Percentiles rank a stretch among this genome's conserved stretches.
phyloP scores from a whole-genome alignment of 2,329 filamentous ascomycete genomes.

The Endoconidiophora polonica region DNA sequence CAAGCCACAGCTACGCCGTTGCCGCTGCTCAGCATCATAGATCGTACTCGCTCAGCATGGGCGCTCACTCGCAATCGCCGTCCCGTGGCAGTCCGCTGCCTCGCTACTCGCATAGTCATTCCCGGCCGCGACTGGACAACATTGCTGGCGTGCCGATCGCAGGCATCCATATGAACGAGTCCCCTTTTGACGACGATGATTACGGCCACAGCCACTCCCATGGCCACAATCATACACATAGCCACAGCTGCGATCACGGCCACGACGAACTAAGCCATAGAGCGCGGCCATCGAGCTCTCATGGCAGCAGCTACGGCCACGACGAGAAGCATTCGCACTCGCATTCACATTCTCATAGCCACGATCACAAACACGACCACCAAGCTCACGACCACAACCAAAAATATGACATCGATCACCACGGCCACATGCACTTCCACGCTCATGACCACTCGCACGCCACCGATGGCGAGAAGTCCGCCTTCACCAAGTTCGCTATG shows the following conservation, averaged over 20 bases:
- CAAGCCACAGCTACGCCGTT: background rate
- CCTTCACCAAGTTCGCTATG: constrained; percentile 58
- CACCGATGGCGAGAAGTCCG: constrained; percentile 28
- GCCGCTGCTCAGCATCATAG: background rate
- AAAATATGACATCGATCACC: constrained; percentile 15
- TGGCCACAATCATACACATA: constrained; percentile 13
- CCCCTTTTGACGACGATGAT: background rate
- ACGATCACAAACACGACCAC: constrained; percentile 18
- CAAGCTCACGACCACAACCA: constrained; percentile 18
- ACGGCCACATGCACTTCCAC: constrained; percentile 18
- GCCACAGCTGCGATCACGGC: constrained; percentile 15
- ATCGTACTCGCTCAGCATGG: constrained; percentile 6
- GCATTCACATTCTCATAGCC: constrained; percentile 18
- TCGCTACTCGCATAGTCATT: background rate
- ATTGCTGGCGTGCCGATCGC: background rate
- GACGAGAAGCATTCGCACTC: background rate
- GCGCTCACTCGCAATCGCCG: constrained; percentile 7
- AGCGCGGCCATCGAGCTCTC: background rate
- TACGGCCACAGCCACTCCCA: constrained; percentile 16
- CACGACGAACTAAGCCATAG: constrained; percentile 13
- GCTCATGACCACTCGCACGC: constrained; percentile 17
- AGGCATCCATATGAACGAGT: background rate
- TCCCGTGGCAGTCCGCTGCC: background rate
- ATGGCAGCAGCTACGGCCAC: constrained; percentile 15
- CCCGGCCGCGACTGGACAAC: background rate